Evolutionary conservation across 352 stramenopile genomes (phyloP), one percentile per base, ranked within the genome.

Genomic region (Phytophthora pseudosyringae): DNA sequence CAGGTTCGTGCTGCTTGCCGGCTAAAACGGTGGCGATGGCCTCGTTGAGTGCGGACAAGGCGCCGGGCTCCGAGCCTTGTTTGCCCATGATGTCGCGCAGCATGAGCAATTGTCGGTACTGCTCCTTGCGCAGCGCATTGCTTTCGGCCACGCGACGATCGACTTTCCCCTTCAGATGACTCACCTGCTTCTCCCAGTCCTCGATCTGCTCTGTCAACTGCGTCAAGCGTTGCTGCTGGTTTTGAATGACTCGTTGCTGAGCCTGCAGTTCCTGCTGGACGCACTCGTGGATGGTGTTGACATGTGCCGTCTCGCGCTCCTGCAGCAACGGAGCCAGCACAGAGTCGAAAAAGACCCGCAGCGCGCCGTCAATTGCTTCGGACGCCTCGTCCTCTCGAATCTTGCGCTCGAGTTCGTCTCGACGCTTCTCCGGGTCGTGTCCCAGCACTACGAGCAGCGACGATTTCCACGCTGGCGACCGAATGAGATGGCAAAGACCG

Each of bases 61-160:
- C 81, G 3, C 73, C 74, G 9, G 74, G 64, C 16, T 92, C 83
- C 36, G 66, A 76, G 33, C 65, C 67, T 32, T 90, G 78, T 54
- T 81, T 86, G 50, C 66, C 68, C 53, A 92, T 78, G 35, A 90
- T 71, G 9, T 92, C 83, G 12, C 81, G 78, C 56, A 92, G 71
- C 80, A 90, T 80, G 9, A 90, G 71, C 18, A 92, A 57, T 41
- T 92, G 81, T 57, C 87, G 82, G 67, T 90, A 91, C 41, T 81
- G 86, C 53, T 88, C 73, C 55, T 91, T 91, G 41, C 84, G 81
- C 49, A 90, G 61, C 21, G 67, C 71, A 40, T 89, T 87, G 62
- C 79, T 89, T 50, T 89, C 81, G 18, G 78, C 77, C 43, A 86
- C 71, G 35, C 84, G 80, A 10, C 81, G 76, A 49, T 91, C 80